Evolutionary conservation across 768 basidiomycete species (phyloP).

Genomic region (Psilocybe tampanensis): DNA sequence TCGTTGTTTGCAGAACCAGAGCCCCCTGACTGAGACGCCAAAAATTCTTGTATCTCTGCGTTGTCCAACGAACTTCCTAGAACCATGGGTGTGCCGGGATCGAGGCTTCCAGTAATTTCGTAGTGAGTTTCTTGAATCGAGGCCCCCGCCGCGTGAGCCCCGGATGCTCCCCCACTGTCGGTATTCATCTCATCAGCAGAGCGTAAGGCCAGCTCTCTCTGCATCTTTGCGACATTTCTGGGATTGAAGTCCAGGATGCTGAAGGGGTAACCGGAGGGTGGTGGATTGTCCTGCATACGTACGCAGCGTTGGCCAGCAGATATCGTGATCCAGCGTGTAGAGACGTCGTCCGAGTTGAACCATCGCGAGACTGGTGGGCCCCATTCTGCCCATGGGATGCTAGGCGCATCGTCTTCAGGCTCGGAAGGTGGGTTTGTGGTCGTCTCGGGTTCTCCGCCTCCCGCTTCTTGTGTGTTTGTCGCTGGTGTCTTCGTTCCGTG

Average conservation of each 20-base stretch:
- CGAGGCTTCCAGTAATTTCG: no score
- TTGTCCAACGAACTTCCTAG: no score
- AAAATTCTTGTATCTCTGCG: no score
- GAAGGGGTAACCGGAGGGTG: constrained; percentile 3
- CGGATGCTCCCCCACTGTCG: background rate
- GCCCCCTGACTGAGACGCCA: background rate
- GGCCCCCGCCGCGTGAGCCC: background rate
- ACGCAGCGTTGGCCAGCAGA: constrained; percentile 37
- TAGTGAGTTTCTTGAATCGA: background rate
- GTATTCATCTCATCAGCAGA: background rate
- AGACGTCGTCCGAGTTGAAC: constrained; percentile 31
- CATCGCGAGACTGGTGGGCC: constrained; percentile 36
- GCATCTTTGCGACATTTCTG: constrained; percentile 18
- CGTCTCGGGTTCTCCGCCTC: background rate
- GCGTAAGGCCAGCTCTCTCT: background rate
- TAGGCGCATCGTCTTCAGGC: background rate
- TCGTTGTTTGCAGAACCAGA: background rate
- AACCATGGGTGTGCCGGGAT: no score
- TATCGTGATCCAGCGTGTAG: constrained; percentile 43
- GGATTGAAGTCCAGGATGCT: constrained; percentile 31
- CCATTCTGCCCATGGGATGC: constrained; percentile 35
- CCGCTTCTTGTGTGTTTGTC: background rate
- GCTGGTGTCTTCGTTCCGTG: background rate
- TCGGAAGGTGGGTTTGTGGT: background rate
- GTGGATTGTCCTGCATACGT: constrained; percentile 16